These are phyloP conservation scores for Cenchrus fungigraminus DNA, from an alignment of 176 grass and related monocot species.

Conservation along the genomic window DNA sequence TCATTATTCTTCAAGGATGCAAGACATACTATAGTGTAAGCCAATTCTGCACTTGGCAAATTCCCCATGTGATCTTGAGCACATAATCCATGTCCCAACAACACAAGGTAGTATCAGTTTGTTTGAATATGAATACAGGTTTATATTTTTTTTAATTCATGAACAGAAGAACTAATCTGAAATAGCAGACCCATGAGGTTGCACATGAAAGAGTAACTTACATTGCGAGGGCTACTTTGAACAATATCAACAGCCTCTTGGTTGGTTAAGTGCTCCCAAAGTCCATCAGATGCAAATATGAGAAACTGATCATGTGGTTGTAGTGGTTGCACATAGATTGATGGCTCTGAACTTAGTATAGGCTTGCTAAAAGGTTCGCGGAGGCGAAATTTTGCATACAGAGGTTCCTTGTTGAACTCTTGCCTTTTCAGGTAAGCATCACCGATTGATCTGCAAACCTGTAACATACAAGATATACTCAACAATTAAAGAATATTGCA, in stretches of 20 bases:
- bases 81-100: background rate
- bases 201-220: constrained; percentile 39
- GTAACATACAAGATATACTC: constrained; percentile 30
- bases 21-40: background rate
- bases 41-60: background rate
- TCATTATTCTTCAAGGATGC: background rate
- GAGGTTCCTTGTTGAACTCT: constrained; percentile 83
- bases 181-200: background rate
- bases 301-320: constrained; percentile 84
- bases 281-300: constrained; percentile 96
- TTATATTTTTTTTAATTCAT: background rate
- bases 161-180: background rate
- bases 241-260: constrained; percentile 98
- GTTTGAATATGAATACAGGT: background rate
- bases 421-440: constrained; percentile 87
- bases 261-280: constrained; percentile 95
- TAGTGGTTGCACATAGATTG: constrained; percentile 67
- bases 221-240: constrained; percentile 58
- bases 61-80: background rate
- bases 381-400: constrained; percentile 82
- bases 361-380: constrained; percentile 82
- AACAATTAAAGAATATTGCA: background rate
- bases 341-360: constrained; percentile 84
- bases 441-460: constrained; percentile 90
- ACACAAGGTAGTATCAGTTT: background rate